phyloP scores from a whole-genome alignment of 352 stramenopile genomes.

The Phytopythium litorale region DNA sequence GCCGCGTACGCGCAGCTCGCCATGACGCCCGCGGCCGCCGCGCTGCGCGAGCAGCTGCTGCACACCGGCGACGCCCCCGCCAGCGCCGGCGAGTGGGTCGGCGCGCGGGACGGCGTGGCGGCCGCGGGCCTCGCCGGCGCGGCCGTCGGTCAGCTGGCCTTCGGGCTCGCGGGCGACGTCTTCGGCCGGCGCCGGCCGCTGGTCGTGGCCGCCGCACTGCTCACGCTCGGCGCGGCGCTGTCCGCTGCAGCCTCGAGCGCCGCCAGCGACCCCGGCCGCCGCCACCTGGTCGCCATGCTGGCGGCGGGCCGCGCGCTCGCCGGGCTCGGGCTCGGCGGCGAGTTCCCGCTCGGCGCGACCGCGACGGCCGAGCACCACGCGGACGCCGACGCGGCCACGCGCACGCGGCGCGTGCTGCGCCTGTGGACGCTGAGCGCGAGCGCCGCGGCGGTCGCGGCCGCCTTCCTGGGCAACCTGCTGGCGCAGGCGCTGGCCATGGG shows the following conservation, averaged over 20 bases:
- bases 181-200: conserved; percentile 18
- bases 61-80: not conserved
- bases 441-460: not conserved
- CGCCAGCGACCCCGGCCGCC: not conserved
- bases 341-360: conserved; percentile 1
- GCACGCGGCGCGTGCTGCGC: not conserved
- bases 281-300: not conserved
- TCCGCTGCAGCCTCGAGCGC: not conserved
- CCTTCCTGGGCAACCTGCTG: conserved; percentile 39
- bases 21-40: not conserved
- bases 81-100: not conserved
- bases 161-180: conserved; percentile 30
- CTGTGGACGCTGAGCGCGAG: not conserved
- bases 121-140: conserved; percentile 27
- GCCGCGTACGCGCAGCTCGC: not conserved
- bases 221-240: not conserved
- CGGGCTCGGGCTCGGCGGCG: not conserved
- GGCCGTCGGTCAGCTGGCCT: conserved; percentile 31
- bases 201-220: not conserved
- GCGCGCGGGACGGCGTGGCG: conserved; percentile 13
- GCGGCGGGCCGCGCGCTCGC: not conserved
- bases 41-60: not conserved
- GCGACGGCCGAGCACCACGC: not conserved
- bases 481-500: conserved; percentile 41
- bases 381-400: not conserved